These are phyloP conservation scores for Barbatosphaeria neglecta DNA, from an alignment of 495 filamentous ascomycete genomes.

Conservation along the genomic window DNA sequence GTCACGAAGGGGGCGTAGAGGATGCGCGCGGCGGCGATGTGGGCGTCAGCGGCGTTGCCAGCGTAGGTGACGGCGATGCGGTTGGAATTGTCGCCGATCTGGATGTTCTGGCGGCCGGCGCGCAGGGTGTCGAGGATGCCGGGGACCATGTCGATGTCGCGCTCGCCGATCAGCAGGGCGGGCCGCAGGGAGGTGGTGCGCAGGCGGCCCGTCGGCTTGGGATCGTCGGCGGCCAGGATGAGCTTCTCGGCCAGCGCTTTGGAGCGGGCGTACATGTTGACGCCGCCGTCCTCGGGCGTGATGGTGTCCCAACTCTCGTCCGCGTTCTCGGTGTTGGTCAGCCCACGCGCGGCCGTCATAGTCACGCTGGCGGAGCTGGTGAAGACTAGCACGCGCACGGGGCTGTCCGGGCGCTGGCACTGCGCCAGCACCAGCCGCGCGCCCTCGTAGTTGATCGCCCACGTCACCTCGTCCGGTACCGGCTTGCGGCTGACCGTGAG, in stretches of 20 bases:
- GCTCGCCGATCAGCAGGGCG: constrained; percentile 51
- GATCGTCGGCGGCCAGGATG: constrained; percentile 58
- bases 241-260: constrained; percentile 52
- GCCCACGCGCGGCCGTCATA: constrained; percentile 38
- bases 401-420: constrained; percentile 34
- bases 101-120: constrained; percentile 48
- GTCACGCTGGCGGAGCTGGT: constrained; percentile 61
- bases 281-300: constrained; percentile 46
- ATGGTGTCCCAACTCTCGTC: constrained; percentile 58
- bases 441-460: constrained; percentile 59
- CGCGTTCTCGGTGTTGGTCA: constrained; percentile 51
- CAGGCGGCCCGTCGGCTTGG: constrained; percentile 39
- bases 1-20: constrained; percentile 36
- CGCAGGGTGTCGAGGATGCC: constrained; percentile 40
- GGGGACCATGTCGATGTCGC: constrained; percentile 43
- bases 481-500: constrained; percentile 53
- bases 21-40: constrained; percentile 42
- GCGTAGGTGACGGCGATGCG: constrained; percentile 49
- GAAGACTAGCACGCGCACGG: constrained; percentile 66
- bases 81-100: constrained; percentile 63
- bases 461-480: constrained; percentile 26
- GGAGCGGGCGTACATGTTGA: constrained; percentile 47
- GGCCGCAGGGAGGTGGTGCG: constrained; percentile 53
- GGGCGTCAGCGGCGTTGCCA: constrained; percentile 42
- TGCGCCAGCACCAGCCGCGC: constrained; percentile 52